A percentile compares a stretch with the other conserved stretches of the same genome.
Conservation (phyloP, 1,139 yeast species). For the Yamadazyma oceani region DNA sequence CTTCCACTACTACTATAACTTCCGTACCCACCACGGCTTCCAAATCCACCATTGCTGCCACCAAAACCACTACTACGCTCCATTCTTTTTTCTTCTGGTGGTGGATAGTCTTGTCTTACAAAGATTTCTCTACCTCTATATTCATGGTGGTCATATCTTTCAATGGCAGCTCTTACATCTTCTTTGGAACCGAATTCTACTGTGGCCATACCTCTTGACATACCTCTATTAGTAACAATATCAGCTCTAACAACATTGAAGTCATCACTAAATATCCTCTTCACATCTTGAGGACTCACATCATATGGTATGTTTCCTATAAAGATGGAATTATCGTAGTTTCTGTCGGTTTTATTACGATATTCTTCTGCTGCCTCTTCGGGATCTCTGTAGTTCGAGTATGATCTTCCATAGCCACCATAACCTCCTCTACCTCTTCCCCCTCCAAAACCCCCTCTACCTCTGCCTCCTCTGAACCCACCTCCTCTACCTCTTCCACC, state of each 20-base stretch:
- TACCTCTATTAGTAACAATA: constrained; percentile 78
- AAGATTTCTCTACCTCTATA: constrained; percentile 81
- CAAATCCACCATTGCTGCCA: constrained; percentile 10
- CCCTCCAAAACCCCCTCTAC: constrained; percentile 9
- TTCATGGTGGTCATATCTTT: constrained; percentile 63
- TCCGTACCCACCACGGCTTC: constrained; percentile 4
- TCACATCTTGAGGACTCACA: constrained; percentile 58
- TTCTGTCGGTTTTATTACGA: constrained; percentile 53
- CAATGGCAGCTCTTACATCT: constrained; percentile 76
- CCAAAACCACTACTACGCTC: constrained; percentile 7
- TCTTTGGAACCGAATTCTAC: constrained; percentile 75
- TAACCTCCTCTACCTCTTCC: constrained; percentile 20
- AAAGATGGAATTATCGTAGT: constrained; percentile 68
- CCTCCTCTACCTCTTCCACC: constrained; percentile 19
- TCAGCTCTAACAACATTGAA: constrained; percentile 86
- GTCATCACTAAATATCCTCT: constrained; percentile 56
- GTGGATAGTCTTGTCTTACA: constrained; percentile 87
- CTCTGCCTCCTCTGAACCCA: constrained; percentile 22
- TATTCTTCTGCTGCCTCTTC: constrained; percentile 31
- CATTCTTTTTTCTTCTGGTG: constrained; percentile 52
- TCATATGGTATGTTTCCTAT: constrained; percentile 74
- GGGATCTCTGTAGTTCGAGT: constrained; percentile 19
- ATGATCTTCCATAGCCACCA: constrained; percentile 22
- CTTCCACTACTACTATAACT: constrained; percentile 7
- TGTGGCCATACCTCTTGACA: constrained; percentile 90